These are phyloP conservation scores for Talaromyces liani DNA, from an alignment of 495 filamentous ascomycete species.

Conservation along the genomic window DNA sequence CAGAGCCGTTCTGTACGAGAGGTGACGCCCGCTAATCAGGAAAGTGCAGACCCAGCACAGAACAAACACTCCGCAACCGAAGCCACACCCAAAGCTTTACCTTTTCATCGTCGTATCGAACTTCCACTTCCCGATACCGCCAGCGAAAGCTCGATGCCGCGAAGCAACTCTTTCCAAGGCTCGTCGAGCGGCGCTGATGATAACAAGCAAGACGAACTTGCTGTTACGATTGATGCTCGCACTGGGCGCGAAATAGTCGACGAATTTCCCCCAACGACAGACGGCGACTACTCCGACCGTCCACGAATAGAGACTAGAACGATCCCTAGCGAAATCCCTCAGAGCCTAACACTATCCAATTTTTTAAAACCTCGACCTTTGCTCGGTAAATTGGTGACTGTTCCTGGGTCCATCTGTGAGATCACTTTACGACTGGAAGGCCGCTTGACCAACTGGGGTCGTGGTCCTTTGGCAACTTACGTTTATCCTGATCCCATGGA, in stretches of 20 bases:
- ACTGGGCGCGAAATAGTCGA: conserved; percentile 30
- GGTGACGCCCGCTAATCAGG: conserved; percentile 22
- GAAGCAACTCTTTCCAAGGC: conserved; percentile 1
- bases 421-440: conserved; percentile 56
- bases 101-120: conserved; percentile 27
- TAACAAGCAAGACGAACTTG: conserved; percentile 24
- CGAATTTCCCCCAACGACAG: conserved; percentile 7
- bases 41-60: conserved; percentile 5
- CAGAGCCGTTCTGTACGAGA: conserved; percentile 16
- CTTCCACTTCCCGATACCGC: conserved; percentile 35
- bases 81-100: conserved; percentile 27
- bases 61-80: conserved; percentile 12
- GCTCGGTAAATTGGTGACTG: conserved; percentile 36
- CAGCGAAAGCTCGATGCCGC: conserved; percentile 32
- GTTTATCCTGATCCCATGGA: conserved; percentile 52
- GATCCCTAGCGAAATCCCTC: conserved; percentile 2
- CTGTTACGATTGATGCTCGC: conserved; percentile 34
- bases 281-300: background rate
- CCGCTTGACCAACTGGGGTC: conserved; percentile 68
- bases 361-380: conserved; percentile 32
- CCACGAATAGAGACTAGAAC: background rate
- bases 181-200: background rate
- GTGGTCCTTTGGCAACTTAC: conserved; percentile 52
- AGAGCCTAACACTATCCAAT: conserved; percentile 7
- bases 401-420: conserved; percentile 39